Conservation (phyloP, 2,329 filamentous ascomycete species). For the Ilyonectria mors-panacis region DNA sequence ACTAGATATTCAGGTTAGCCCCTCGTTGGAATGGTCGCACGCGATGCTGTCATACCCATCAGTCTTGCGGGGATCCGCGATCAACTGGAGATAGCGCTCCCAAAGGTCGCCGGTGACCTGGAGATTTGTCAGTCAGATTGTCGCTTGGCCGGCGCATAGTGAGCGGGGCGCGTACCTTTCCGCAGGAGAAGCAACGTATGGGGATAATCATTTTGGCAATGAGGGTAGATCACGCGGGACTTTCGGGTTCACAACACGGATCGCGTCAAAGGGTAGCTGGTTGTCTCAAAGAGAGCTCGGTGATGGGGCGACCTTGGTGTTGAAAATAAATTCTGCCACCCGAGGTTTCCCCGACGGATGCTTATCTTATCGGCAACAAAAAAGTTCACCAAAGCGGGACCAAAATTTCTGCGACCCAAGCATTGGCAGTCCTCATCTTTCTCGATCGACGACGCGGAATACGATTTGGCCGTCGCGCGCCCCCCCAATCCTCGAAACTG, state of each 20-base stretch:
- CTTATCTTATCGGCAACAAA: constrained; percentile 60
- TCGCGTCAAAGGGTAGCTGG: constrained; percentile 43
- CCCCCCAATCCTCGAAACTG: constrained; percentile 32
- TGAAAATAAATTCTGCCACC: constrained; percentile 49
- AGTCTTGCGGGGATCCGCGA: constrained; percentile 79
- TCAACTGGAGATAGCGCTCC: constrained; percentile 93
- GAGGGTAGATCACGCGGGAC: constrained; percentile 33
- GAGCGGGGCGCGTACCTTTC: constrained; percentile 79
- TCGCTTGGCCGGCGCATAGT: constrained; percentile 31
- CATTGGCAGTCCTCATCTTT: constrained; percentile 35
- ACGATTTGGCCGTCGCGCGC: constrained; percentile 35
- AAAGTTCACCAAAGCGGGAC: constrained; percentile 57
- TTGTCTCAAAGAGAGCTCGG: constrained; percentile 37
- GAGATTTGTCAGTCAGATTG: constrained; percentile 49
- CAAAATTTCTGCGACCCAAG: constrained; percentile 56
- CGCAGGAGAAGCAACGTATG: constrained; percentile 98
- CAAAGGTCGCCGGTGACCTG: constrained; percentile 98
- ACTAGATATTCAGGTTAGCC: constrained; percentile 63
- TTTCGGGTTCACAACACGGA: constrained; percentile 29
- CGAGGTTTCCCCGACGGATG: constrained; percentile 49
- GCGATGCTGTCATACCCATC: constrained; percentile 74
- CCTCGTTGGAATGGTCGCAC: not conserved
- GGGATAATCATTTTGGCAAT: constrained; percentile 91
- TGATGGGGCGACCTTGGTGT: constrained; percentile 25
- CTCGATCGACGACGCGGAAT: constrained; percentile 37